A percentile compares a stretch with the other conserved stretches of the same genome.
Conservation (phyloP, 2,329 filamentous ascomycete species). For the Plectosphaerella sp. region DNA sequence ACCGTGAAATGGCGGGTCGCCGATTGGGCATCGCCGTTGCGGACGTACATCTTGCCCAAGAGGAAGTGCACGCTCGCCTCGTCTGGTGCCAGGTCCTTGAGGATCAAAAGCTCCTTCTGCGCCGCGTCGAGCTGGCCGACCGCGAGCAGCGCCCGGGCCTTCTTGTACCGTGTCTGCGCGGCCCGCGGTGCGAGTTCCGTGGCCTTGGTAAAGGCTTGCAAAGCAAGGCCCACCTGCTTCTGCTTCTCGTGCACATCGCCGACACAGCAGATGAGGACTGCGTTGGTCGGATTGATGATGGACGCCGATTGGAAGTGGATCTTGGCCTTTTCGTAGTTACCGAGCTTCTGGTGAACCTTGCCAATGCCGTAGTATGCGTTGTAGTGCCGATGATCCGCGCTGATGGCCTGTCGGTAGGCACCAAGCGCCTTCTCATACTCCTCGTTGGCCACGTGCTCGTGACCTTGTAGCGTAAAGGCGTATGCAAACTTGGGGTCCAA, state of each 20-base stretch:
- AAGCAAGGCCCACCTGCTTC: conserved; percentile 72
- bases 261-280: conserved; percentile 88
- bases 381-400: conserved; percentile 85
- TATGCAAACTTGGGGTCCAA: conserved; percentile 89
- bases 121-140: conserved; percentile 68
- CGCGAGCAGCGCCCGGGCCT: conserved; percentile 80
- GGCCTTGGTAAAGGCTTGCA: conserved; percentile 78
- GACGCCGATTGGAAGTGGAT: conserved; percentile 87
- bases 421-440: conserved; percentile 93
- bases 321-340: conserved; percentile 86
- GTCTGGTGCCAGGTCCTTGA: conserved; percentile 89
- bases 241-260: conserved; percentile 86
- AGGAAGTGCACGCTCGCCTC: conserved; percentile 96
- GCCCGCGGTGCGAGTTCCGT: conserved; percentile 77
- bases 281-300: conserved; percentile 88
- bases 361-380: conserved; percentile 96
- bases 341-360: conserved; percentile 81
- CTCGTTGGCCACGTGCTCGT: conserved; percentile 93
- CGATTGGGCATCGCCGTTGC: conserved; percentile 65
- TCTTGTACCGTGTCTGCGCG: conserved; percentile 85
- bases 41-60: conserved; percentile 78
- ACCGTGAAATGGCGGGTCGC: conserved; percentile 95
- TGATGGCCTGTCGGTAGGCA: conserved; percentile 81
- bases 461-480: conserved; percentile 90
- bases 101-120: conserved; percentile 74